These are phyloP conservation scores for Brassica cretica DNA, from an alignment of 345 rosid species.

Conservation along the genomic window DNA sequence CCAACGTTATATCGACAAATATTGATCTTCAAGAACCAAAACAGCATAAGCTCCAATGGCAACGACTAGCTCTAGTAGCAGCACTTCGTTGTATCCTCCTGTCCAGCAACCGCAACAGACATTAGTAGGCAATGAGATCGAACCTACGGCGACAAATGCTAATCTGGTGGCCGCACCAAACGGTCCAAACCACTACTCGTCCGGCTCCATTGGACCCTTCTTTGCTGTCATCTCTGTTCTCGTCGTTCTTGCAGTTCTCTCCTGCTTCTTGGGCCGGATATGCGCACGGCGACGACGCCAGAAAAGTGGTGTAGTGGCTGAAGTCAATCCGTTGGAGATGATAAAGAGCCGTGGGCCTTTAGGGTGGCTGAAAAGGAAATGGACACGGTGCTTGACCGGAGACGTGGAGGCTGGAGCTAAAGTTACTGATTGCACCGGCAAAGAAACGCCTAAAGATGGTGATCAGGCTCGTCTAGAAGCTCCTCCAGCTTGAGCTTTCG, in stretches of 20 bases:
- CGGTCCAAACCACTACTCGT: constrained; percentile 33
- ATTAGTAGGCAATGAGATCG: constrained; percentile 17
- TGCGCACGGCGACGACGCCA: constrained; percentile 36
- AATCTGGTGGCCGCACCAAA: constrained; percentile 29
- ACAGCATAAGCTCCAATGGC: constrained; percentile 11
- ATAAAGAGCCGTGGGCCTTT: constrained; percentile 42
- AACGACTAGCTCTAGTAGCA: constrained; percentile 23
- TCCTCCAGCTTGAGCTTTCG: constrained; percentile 9
- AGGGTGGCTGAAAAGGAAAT: constrained; percentile 50
- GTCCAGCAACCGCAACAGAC: constrained; percentile 35
- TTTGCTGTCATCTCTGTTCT: constrained; percentile 63
- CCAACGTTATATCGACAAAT: neutral
- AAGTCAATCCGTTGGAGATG: constrained; percentile 44
- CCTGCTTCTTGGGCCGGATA: constrained; percentile 62
- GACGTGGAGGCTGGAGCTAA: constrained; percentile 50
- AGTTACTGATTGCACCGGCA: constrained; percentile 32
- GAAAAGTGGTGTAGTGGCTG: constrained; percentile 7
- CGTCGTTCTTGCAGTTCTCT: constrained; percentile 49
- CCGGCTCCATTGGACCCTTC: constrained; percentile 76
- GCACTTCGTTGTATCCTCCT: constrained; percentile 27
- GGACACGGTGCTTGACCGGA: constrained; percentile 40
- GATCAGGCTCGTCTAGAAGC: constrained; percentile 15
- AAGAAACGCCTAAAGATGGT: constrained; percentile 19
- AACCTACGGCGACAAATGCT: constrained; percentile 23
- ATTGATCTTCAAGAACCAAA: constrained; percentile 11